These are phyloP conservation scores for Clitopilus passeckerianus DNA, from an alignment of 768 basidiomycete genomes.

Conservation along the genomic window DNA sequence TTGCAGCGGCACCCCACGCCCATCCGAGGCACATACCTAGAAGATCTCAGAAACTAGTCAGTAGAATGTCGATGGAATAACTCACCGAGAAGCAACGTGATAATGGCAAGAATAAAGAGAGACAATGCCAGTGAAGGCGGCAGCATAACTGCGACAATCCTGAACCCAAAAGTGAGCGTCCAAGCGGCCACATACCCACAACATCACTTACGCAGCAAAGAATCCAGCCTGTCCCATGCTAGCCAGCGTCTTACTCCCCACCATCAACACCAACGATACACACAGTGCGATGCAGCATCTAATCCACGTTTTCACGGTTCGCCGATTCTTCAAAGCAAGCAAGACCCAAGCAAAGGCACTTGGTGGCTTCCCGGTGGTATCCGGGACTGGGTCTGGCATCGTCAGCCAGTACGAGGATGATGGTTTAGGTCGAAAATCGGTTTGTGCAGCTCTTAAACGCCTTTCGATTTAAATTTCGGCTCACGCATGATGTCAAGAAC, in stretches of 20 bases:
- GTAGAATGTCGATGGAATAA: background rate
- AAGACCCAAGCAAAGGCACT: constrained; percentile 26
- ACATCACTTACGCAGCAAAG: constrained; percentile 28
- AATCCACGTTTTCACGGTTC: constrained; percentile 34
- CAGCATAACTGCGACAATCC: constrained; percentile 33
- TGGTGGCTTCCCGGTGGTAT: constrained; percentile 2
- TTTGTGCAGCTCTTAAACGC: background rate
- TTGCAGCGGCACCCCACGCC: constrained; percentile 41
- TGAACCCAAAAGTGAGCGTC: constrained; percentile 6
- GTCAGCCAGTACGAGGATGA: background rate
- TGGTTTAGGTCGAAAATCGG: background rate
- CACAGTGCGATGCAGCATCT: constrained; percentile 30
- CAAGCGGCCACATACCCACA: background rate
- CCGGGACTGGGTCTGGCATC: constrained; percentile 7
- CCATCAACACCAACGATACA: constrained; percentile 28
- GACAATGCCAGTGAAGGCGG: constrained; percentile 35
- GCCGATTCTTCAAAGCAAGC: constrained; percentile 25
- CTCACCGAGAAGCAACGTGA: constrained; percentile 29
- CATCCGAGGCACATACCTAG: constrained; percentile 39
- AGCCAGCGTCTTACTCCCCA: constrained; percentile 21
- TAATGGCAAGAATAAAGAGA: constrained; percentile 26
- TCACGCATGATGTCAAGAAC: background rate
- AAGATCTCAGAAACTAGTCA: background rate
- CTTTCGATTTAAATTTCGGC: background rate
- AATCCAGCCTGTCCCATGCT: constrained; percentile 37